These are phyloP conservation scores for Pseudonitzschia pungens DNA, from an alignment of 108 stramenopile species.

Conservation along the genomic window DNA sequence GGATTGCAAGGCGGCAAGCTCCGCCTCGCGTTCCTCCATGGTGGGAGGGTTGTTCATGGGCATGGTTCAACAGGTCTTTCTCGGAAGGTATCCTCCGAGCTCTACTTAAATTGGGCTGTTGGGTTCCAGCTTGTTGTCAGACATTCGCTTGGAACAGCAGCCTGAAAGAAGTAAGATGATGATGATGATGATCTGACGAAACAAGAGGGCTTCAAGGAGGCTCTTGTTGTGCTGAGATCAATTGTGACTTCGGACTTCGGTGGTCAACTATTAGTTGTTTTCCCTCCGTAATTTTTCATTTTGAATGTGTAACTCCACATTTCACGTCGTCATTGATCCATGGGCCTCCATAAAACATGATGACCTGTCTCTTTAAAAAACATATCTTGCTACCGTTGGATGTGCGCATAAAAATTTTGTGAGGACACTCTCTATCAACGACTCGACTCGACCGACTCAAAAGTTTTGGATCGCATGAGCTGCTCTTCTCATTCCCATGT, in stretches of 20 bases:
- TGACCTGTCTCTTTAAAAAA: neutral
- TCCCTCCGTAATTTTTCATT: neutral
- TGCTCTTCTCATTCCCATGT: too few relatives aligned
- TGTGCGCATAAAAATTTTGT: neutral
- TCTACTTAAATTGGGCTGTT: neutral
- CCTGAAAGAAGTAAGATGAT: neutral
- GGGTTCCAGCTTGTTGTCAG: neutral
- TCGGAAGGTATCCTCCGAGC: neutral
- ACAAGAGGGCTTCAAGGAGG: neutral
- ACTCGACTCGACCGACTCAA: neutral
- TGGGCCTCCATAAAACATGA: neutral
- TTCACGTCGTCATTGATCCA: neutral
- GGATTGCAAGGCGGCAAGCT: constrained; percentile 82
- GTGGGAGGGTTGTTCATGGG: constrained; percentile 41
- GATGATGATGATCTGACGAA: neutral
- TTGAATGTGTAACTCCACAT: neutral
- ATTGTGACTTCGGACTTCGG: neutral
- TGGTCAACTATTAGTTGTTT: neutral
- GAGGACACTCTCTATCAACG: neutral
- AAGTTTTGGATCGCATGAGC: too few relatives aligned
- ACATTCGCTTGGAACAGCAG: neutral
- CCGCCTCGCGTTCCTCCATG: constrained; percentile 80
- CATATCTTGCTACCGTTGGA: constrained; percentile 1
- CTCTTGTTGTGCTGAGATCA: neutral
- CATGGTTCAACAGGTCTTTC: constrained; percentile 1